Evolutionary conservation across 495 filamentous ascomycete species (phyloP), one percentile per base, ranked within the genome.

Genomic region (Trichoderma reesei): DNA sequence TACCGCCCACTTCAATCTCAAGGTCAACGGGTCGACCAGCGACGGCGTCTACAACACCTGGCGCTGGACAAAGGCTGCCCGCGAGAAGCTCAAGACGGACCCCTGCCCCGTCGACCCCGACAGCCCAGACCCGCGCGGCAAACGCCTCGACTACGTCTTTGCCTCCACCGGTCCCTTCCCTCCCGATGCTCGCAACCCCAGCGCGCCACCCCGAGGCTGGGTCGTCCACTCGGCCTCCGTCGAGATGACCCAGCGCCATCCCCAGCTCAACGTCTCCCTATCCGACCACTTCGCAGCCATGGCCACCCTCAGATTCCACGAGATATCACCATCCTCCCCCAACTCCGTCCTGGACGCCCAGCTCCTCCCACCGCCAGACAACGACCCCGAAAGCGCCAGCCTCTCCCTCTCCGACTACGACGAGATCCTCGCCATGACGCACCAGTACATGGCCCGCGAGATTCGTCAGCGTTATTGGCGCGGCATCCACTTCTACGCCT

Each of bases 91-190:
- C 0, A 71, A 72, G 14, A 71, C 74, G 0, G 76, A 76, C 38
- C 69, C 75, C 4, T 69, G 70, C 51, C 73, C 90, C 0, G 78
- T 90, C 18, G 75, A 80, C 0, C 76, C 79, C 2, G 80, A 88
- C 41, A 84, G 78, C 1, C 71, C 76, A 5, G 92, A 96, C 72
- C 85, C 84, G 4, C 77, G 79, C 36, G 95, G 87, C 6, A 92
- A 96, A 72, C 79, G 94, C 20, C 80, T 98, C n/a, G 95, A 98
- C 75, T 98, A 98, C 75, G 89, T 98, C 67, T 98, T 98, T 71
- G 77, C 74, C 68, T 69, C 72, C 10, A 42, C 70, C 34, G 71
- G 72, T 33, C 67, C 70, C 64, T 60, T 70, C 60, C 38, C 64
- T 6, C n/a, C 36, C 4, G 39, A 42, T 0, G 39, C 61, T 62